Conservation (phyloP, 2,329 filamentous ascomycete species). For the Aspergillus luchuensis region DNA sequence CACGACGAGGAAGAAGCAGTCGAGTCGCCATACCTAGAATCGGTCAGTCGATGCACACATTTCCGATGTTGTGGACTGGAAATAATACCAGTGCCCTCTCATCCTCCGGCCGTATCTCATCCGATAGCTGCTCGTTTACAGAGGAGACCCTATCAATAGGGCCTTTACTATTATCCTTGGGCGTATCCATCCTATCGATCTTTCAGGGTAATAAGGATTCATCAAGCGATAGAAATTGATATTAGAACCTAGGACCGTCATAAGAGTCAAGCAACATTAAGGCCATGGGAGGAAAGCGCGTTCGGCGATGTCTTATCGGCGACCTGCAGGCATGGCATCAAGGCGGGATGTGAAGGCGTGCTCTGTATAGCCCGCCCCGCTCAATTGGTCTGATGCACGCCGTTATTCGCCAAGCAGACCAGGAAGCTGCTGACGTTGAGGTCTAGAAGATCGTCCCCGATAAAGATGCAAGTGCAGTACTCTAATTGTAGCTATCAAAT, state of each 20-base stretch:
- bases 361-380: neutral
- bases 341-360: slow-evolving; percentile 9
- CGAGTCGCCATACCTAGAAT: slow-evolving; percentile 11
- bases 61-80: no score
- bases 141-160: neutral
- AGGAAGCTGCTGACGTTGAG: no score
- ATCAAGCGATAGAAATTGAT: no score
- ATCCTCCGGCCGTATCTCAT: neutral
- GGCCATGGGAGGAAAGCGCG: neutral
- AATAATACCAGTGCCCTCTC: neutral
- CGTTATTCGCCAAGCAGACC: neutral
- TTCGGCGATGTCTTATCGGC: neutral
- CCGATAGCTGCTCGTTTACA: neutral
- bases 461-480: no score
- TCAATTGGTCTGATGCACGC: neutral
- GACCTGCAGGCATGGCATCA: slow-evolving; percentile 4
- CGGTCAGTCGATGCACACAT: neutral
- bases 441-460: no score
- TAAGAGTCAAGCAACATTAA: neutral
- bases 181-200: neutral
- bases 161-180: neutral
- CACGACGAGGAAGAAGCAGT: slow-evolving; percentile 4
- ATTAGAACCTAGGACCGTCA: no score
- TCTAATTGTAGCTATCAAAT: no score
- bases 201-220: no score